Evolutionary conservation across 352 stramenopile species (phyloP).

Genomic region (Pythium brachiatum): DNA sequence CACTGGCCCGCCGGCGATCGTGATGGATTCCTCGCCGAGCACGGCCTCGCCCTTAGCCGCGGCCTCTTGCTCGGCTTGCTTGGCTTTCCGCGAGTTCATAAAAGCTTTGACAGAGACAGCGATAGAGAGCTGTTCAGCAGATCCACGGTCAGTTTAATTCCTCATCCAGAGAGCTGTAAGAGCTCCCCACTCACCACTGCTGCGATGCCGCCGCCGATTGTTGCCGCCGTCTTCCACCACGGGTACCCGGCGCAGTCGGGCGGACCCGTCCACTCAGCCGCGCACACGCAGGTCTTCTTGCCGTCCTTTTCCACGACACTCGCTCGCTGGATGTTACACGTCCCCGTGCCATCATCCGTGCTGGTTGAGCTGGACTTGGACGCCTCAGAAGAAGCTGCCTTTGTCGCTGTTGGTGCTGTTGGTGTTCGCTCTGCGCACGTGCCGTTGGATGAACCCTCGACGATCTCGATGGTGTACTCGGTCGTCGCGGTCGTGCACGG

Average conservation of each 20-base stretch:
- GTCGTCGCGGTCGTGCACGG: slow-evolving; percentile 26
- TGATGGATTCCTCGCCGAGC: slow-evolving; percentile 21
- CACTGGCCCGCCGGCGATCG: slow-evolving; percentile 9
- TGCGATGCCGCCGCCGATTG: slow-evolving; percentile 38
- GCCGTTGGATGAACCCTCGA: slow-evolving; percentile 10
- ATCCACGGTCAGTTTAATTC: not conserved
- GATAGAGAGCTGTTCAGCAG: slow-evolving; percentile 31
- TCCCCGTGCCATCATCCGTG: slow-evolving; percentile 6
- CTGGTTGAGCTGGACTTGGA: not conserved
- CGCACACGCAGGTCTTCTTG: slow-evolving; percentile 37
- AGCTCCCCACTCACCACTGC: slow-evolving; percentile 22
- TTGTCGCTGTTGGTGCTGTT: slow-evolving; percentile 14
- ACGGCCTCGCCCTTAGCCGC: not conserved
- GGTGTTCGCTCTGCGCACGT: slow-evolving; percentile 23
- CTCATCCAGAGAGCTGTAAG: not conserved
- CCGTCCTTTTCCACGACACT: slow-evolving; percentile 24
- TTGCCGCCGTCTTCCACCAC: slow-evolving; percentile 47
- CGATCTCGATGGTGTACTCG: slow-evolving; percentile 17
- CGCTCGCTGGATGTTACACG: slow-evolving; percentile 38
- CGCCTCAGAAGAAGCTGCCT: not conserved
- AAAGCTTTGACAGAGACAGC: slow-evolving; percentile 32
- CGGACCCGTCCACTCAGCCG: slow-evolving; percentile 40
- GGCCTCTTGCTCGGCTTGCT: slow-evolving; percentile 6
- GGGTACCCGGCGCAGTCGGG: slow-evolving; percentile 37
- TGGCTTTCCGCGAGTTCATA: slow-evolving; percentile 26